Conservation (phyloP, 257 asterid genomes). For the Cinchona pubescens region DNA sequence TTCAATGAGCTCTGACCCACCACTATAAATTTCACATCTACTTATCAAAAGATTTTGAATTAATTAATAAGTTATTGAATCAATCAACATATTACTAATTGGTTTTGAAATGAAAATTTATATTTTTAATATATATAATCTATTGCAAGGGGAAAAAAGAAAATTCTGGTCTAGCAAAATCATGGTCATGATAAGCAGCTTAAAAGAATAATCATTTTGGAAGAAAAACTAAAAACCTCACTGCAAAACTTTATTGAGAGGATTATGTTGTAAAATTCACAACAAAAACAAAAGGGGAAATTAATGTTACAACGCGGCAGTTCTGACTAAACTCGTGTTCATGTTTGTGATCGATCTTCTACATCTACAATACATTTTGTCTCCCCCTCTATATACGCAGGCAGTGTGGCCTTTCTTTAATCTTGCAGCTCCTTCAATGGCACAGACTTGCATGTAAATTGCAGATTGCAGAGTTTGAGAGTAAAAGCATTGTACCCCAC, state of each 20-base stretch:
- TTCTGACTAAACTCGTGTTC: slow-evolving; percentile 9
- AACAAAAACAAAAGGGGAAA: neutral
- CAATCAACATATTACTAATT: no score
- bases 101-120: no score
- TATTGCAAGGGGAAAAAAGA: neutral
- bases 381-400: slow-evolving; percentile 6
- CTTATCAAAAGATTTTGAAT: no score
- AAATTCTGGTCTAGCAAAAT: neutral
- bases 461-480: neutral
- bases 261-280: neutral
- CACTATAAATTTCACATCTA: no score
- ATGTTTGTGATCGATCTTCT: slow-evolving; percentile 1
- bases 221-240: neutral
- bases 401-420: slow-evolving; percentile 7
- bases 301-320: neutral
- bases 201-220: neutral
- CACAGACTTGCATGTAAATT: slow-evolving; percentile 28
- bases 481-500: neutral
- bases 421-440: slow-evolving; percentile 1
- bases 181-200: neutral
- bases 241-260: neutral
- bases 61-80: no score
- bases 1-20: no score
- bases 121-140: no score
- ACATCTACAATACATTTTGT: slow-evolving; percentile 23